Conservation (phyloP, 2,329 filamentous ascomycete species). For the Tolypocladium nubicola region DNA sequence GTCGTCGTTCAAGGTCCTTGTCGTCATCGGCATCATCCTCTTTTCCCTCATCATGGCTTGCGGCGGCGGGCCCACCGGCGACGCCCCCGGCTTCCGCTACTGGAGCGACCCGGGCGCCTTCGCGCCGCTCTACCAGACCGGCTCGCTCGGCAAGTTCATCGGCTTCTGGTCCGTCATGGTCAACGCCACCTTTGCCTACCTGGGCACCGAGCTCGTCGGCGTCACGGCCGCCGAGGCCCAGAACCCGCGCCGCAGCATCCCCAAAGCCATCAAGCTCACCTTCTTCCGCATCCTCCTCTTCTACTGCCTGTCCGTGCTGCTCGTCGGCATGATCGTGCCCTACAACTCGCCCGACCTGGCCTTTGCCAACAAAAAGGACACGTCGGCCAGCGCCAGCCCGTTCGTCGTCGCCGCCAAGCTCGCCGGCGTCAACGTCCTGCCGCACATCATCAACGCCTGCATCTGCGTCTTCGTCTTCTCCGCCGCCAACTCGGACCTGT, state of each 20-base stretch:
- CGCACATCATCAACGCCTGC: slow-evolving; percentile 61
- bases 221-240: slow-evolving; percentile 72
- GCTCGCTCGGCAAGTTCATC: slow-evolving; percentile 39
- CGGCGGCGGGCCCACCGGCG: slow-evolving; percentile 53
- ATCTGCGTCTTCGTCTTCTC: slow-evolving; percentile 70
- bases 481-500: slow-evolving; percentile 67
- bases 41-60: slow-evolving; percentile 52
- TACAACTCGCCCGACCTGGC: slow-evolving; percentile 53
- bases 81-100: slow-evolving; percentile 55
- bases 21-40: slow-evolving; percentile 56
- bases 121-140: slow-evolving; percentile 15
- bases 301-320: slow-evolving; percentile 63
- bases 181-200: slow-evolving; percentile 68
- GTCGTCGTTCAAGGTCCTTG: slow-evolving; percentile 56
- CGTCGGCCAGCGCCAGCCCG: slow-evolving; percentile 43
- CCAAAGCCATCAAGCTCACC: slow-evolving; percentile 67
- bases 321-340: slow-evolving; percentile 67
- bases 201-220: slow-evolving; percentile 67
- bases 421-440: slow-evolving; percentile 51
- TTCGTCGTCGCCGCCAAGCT: slow-evolving; percentile 65
- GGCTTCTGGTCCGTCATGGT: slow-evolving; percentile 63
- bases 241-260: slow-evolving; percentile 68
- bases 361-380: slow-evolving; percentile 38
- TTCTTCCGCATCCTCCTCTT: slow-evolving; percentile 78
- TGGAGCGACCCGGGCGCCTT: slow-evolving; percentile 49